Percentiles rank a stretch among this genome's conserved stretches.
Evolutionary conservation across 2,329 filamentous ascomycete genomes (phyloP).

Genomic region (Apiospora arundinis): DNA sequence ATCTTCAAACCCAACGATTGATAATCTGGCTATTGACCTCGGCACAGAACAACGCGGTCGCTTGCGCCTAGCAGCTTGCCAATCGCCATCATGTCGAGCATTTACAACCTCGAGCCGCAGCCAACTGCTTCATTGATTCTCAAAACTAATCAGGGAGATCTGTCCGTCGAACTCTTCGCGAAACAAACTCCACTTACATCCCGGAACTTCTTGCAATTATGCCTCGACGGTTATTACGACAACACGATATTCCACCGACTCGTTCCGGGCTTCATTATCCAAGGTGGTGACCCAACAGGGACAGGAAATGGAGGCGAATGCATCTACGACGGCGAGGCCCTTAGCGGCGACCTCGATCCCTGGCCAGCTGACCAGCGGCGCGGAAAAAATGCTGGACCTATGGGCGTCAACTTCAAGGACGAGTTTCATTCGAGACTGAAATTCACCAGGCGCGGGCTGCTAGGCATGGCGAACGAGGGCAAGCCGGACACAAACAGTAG

Average conservation of each 20-base stretch:
- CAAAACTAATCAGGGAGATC: conserved; percentile 87
- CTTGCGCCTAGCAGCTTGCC: neutral
- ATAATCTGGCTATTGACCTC: neutral
- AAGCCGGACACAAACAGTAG: conserved; percentile 82
- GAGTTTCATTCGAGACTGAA: conserved; percentile 92
- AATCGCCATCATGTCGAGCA: conserved; percentile 71
- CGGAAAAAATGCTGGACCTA: conserved; percentile 65
- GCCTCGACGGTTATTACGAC: conserved; percentile 94
- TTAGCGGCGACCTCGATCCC: conserved; percentile 74
- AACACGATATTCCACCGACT: conserved; percentile 93
- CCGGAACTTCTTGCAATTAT: conserved; percentile 95
- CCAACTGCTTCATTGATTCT: conserved; percentile 91
- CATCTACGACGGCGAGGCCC: conserved; percentile 86
- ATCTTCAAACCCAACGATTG: neutral
- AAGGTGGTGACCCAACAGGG: conserved; percentile 93
- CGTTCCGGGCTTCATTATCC: conserved; percentile 89
- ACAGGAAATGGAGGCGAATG: conserved; percentile 91
- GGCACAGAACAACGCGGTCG: neutral
- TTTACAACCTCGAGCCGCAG: conserved; percentile 94
- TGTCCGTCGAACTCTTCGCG: conserved; percentile 92
- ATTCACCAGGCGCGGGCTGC: conserved; percentile 86
- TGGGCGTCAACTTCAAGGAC: conserved; percentile 72
- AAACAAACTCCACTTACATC: conserved; percentile 91
- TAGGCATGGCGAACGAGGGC: conserved; percentile 96
- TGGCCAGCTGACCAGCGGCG: conserved; percentile 71